Evolutionary conservation across 2,329 filamentous ascomycete species (phyloP), one percentile per base, ranked within the genome.

Genomic region (Phaeophleospora eucalypticola): DNA sequence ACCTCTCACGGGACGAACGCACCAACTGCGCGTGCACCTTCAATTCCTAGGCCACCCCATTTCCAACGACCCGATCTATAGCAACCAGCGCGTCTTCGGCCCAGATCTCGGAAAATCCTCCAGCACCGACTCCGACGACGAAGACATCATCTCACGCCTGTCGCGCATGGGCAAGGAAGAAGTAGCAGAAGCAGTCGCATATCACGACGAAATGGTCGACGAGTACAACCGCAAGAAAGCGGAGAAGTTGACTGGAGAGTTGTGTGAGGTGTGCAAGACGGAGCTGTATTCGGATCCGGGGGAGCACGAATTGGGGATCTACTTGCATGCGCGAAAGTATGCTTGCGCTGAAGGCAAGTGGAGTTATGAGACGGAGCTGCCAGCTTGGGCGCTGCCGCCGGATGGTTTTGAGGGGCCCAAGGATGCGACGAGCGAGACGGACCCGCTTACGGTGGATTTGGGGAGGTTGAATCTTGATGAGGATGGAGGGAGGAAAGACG

Each of bases 31-130:
- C 27, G 93, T 98, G 15, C 93, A 98, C 62, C 77, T 98, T 14
- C 93, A 98, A 65, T 95, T 88, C 66, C 75, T 98, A 3, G 93
- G 93, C 1, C 87, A 97, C 64, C 93, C 93, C 1, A 97, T 98
- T 58, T 84, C 89, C 54, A 98, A 98, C 66, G 93, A 98, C 64
- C 93, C 93, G 6, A 97, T 98, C 59, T 98, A 98, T 67, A 89
- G 88, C 60, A 98, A 98, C 65, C 83, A 88, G 63, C 83, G 83
- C 47, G 93, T 98, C 9, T 98, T 95, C 76, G 93, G 93, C 0
- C 75, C 84, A 1, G 78, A 84, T 8, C 80, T 98, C 0, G 93
- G 88, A 14, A 79, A 72, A 40, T 73, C 75, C 52, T 71, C 75
- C 12, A 84, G 91, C 41, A 82, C 79, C 2, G 78, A 79, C 19